Conservation (phyloP, 2,329 filamentous ascomycete species). For the Rutstroemia sp. region DNA sequence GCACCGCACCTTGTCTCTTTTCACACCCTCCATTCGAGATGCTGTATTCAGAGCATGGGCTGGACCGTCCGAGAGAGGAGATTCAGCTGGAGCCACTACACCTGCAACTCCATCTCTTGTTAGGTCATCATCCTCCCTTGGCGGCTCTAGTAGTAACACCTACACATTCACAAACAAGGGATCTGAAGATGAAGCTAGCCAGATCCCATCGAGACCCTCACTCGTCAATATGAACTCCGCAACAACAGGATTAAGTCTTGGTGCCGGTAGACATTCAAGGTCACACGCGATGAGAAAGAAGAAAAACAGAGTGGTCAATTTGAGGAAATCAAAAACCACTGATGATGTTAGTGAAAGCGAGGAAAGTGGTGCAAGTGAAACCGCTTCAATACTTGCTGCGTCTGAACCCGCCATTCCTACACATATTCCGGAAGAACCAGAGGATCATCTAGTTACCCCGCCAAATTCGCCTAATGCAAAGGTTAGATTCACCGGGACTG, state of each 20-base stretch:
- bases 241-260: constrained; percentile 55
- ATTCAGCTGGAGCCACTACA: constrained; percentile 25
- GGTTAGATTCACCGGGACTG: constrained; percentile 30
- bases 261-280: constrained; percentile 45
- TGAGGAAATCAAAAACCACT: constrained; percentile 52
- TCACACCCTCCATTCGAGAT: constrained; percentile 84
- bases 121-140: constrained; percentile 56
- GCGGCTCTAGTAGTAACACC: constrained; percentile 44
- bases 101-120: constrained; percentile 43
- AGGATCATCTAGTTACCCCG: constrained; percentile 47
- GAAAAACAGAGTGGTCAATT: constrained; percentile 77
- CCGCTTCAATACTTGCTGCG: constrained; percentile 49
- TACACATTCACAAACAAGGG: constrained; percentile 67
- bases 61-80: constrained; percentile 53
- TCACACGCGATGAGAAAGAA: constrained; percentile 63
- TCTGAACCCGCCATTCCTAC: constrained; percentile 53
- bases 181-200: constrained; percentile 49
- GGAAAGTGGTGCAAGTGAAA: constrained; percentile 32
- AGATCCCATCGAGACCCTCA: constrained; percentile 59
- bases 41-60: constrained; percentile 92
- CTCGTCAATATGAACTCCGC: constrained; percentile 55
- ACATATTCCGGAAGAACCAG: constrained; percentile 52
- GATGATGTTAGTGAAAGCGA: constrained; percentile 31
- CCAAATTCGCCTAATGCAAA: constrained; percentile 37
- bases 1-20: constrained; percentile 82